Evolutionary conservation across 805 yeast species (phyloP), one percentile per base, ranked within the genome.

Genomic region (Candida krabiensis): DNA sequence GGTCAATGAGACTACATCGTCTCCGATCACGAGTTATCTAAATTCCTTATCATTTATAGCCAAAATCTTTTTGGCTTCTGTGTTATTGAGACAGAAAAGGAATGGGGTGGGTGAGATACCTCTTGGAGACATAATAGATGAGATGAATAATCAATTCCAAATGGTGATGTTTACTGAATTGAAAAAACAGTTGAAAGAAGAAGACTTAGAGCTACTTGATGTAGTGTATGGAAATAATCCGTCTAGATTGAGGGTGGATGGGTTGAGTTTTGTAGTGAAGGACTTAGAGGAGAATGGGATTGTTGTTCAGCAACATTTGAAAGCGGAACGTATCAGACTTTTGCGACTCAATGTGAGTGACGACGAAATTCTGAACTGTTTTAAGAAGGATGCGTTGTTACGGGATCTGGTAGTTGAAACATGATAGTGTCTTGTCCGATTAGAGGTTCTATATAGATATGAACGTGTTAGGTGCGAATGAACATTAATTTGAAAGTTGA

Each of bases 221-320:
- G 51, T 61, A 26, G 25, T 63, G 11, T 62, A 55, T 37, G 60
- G 55, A 5, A 29, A 32, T 9, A 35, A 28, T 12, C 29, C 42
- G n/a, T 37, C 41, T 2, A 60, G 68, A 2, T 61, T 79, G 1
- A 67, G 91, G 40, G 67, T 84, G 19, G 67, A 70, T 18, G 81
- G 86, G 4, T 75, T 86, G 49, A 73, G 74, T 25, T 76, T 67
- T 37, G 70, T 86, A 1, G 52, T 89, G 6, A 69, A 71, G 32
- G 95, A 88, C 51, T 65, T 91, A 38, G 77, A 78, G 11, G 96
- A 89, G 39, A 79, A 81, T 30, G 98, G 97, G 0, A 65, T 91
- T 5, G 45, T 93, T 2, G 66, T 79, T 3, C 83, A 79, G 51
- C 95, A 86, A 54, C 75, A 75, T 32, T 66, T 76, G 41, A 74